Evolutionary conservation across 371 early-diverging fungal genomes (phyloP).

Genomic region (Syncephalastrum sp.): DNA sequence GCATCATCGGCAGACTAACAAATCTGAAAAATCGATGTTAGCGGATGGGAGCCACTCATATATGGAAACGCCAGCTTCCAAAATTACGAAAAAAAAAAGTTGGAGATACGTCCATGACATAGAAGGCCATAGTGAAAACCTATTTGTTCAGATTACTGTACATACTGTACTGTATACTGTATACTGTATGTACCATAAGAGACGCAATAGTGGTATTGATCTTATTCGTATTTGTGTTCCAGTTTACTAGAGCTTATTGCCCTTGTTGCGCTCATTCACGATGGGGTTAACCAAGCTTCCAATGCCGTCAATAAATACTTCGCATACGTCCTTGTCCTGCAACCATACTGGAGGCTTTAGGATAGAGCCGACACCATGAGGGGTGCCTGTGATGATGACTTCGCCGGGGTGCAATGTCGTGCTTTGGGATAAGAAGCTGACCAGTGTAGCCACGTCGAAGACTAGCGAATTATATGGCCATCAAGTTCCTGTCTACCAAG

Average conservation of each 20-base stretch:
- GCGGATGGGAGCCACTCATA: no score
- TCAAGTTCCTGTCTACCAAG: neutral
- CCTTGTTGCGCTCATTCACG: slow-evolving; percentile 13
- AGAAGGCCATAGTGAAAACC: no score
- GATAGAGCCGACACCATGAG: slow-evolving; percentile 56
- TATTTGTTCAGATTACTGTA: no score
- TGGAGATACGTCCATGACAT: no score
- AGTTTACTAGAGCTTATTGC: slow-evolving; percentile 6
- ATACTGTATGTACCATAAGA: no score
- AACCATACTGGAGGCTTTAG: slow-evolving; percentile 52
- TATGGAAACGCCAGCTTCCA: no score
- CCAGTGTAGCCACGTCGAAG: slow-evolving; percentile 21
- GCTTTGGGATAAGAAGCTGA: slow-evolving; percentile 57
- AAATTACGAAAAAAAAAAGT: no score
- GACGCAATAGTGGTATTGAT: no score
- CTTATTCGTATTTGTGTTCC: no score
- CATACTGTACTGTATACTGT: no score
- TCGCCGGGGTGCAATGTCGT: slow-evolving; percentile 60
- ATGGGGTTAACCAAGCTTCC: slow-evolving; percentile 54
- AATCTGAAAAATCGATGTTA: no score
- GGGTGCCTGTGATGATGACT: slow-evolving; percentile 63
- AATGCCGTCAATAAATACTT: slow-evolving; percentile 53
- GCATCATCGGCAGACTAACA: no score
- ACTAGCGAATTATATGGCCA: slow-evolving; percentile 5
- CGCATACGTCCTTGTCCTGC: slow-evolving; percentile 52